Evolutionary conservation across 1,284 basidiomycete genomes (phyloP).

Genomic region (Lignosus rhinocerotis): DNA sequence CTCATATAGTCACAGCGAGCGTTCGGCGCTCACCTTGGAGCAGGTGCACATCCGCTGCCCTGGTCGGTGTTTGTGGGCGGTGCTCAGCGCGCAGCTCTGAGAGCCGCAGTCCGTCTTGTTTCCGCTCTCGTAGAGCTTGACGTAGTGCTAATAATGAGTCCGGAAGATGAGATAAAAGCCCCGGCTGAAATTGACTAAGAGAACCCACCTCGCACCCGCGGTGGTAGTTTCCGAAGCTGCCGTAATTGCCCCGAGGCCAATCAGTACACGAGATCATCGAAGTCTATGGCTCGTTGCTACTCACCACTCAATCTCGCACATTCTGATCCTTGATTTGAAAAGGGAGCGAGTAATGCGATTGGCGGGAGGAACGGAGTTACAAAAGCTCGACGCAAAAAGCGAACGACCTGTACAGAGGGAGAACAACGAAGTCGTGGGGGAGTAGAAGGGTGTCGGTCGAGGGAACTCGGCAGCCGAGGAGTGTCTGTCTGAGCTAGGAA

Average conservation of each 20-base stretch:
- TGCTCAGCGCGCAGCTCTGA: conserved; percentile 31
- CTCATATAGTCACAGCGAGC: background rate
- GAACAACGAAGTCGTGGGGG: background rate
- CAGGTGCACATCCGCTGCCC: conserved; percentile 29
- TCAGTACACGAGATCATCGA: conserved; percentile 5
- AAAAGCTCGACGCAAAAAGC: background rate
- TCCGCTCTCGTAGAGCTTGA: conserved; percentile 36
- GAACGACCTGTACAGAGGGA: background rate
- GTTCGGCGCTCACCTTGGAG: conserved; percentile 24
- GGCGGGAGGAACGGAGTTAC: background rate
- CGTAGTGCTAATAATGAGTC: conserved; percentile 29
- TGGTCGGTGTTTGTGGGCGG: conserved; percentile 30
- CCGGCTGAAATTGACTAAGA: background rate
- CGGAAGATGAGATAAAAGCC: background rate
- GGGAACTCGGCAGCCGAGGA: background rate
- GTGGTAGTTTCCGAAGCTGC: conserved; percentile 35
- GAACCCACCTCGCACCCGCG: conserved; percentile 32
- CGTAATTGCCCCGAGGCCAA: background rate
- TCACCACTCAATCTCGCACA: conserved; percentile 34
- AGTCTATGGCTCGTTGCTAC: conserved; percentile 6
- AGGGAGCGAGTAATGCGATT: background rate
- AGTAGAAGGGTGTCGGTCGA: background rate
- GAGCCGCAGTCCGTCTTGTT: conserved; percentile 34
- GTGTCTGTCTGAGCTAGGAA: conserved; percentile 1
- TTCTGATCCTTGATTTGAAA: conserved; percentile 4